A percentile compares a stretch with the other conserved stretches of the same genome.
phyloP scores from a whole-genome alignment of 2,329 filamentous ascomycete genomes.

The Penicillium nordicum region DNA sequence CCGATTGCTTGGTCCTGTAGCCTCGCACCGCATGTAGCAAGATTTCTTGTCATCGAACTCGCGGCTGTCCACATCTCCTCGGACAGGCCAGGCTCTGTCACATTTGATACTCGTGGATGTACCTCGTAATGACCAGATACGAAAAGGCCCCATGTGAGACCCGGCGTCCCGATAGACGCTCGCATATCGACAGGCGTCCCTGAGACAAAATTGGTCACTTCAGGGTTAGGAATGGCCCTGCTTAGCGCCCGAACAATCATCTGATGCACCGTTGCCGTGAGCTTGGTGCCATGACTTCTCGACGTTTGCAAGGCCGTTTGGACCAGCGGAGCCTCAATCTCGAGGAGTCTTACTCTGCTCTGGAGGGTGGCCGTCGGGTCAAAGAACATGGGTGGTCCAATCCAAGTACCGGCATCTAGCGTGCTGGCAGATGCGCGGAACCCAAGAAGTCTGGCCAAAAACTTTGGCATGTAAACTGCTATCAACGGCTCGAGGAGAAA shows the following conservation, averaged over 20 bases:
- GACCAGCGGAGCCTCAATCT: conserved; percentile 30
- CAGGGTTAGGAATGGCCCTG: conserved; percentile 21
- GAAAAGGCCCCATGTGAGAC: conserved; percentile 39
- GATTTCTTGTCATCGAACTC: conserved; percentile 27
- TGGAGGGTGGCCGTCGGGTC: conserved; percentile 18
- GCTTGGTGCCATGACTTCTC: conserved; percentile 35
- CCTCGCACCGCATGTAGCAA: conserved; percentile 32
- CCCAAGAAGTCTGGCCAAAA: conserved; percentile 32
- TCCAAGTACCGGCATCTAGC: conserved; percentile 35
- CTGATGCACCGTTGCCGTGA: conserved; percentile 44
- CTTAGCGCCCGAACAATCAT: conserved; percentile 41
- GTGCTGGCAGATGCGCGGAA: conserved; percentile 28
- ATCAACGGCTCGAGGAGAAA: conserved; percentile 44
- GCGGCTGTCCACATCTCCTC: conserved; percentile 37
- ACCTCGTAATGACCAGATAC: conserved; percentile 29
- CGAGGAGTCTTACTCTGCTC: conserved; percentile 33
- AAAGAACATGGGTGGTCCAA: conserved; percentile 27
- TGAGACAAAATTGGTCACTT: conserved; percentile 36
- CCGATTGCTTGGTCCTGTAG: conserved; percentile 44
- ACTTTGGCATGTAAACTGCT: conserved; percentile 37
- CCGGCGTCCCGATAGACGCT: conserved; percentile 27
- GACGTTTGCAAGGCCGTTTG: conserved; percentile 28
- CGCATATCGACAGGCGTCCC: conserved; percentile 45
- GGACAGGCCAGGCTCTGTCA: conserved; percentile 9
- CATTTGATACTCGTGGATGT: conserved; percentile 14